Base-by-base conservation (phyloP, 768 basidiomycete genomes). In the Boletales sp. region DNA sequence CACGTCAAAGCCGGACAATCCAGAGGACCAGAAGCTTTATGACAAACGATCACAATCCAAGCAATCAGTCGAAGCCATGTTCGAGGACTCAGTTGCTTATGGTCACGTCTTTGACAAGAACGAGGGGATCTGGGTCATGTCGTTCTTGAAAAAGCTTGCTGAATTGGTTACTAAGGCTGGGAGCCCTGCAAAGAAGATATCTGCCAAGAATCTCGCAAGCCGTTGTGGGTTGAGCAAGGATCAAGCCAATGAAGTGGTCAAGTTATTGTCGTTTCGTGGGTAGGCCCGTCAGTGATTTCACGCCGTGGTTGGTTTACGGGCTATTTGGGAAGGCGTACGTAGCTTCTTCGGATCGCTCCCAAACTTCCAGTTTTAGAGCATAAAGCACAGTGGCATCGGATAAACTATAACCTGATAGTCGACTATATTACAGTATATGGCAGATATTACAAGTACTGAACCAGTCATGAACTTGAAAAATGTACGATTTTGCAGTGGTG, bases 31-130 rank as follows among this genome's bases (percentile, higher is more conserved):
- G 18, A 42, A 10, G 14, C 33, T 45, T 18, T 33, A 19, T 17
- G 48, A 48, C 5, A 65, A 59, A 31, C 9, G 48, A 31, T 39
- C 48, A 0, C 19, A 38, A 11, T 63, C 63, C 18, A 62, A 50
- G 38, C 49, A 55, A 32, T 35, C 33, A 10, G 48, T 63, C 14
- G 55, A 50, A 15, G 11, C 44, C 4, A 50, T 65, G 55, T 55
- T 65, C 0, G 62, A 63, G 41, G 57, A 57, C 28, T 62, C 60
- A 25, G 44, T 54, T 39, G 50, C 63, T 17, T 53, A 50, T 32
- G 60, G 60, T 8, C 49, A 25, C 14, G 32, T 48, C 25, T 57
- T 61, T 17, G 41, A 13, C 47, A 54, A 31, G 37, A 60, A 59
- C 25, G 54, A 53, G 32, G 50, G n/a, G 2, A 18, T 5, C 33